Base-by-base conservation (phyloP, 768 basidiomycete species). In the Glaciozyma martinii region DNA sequence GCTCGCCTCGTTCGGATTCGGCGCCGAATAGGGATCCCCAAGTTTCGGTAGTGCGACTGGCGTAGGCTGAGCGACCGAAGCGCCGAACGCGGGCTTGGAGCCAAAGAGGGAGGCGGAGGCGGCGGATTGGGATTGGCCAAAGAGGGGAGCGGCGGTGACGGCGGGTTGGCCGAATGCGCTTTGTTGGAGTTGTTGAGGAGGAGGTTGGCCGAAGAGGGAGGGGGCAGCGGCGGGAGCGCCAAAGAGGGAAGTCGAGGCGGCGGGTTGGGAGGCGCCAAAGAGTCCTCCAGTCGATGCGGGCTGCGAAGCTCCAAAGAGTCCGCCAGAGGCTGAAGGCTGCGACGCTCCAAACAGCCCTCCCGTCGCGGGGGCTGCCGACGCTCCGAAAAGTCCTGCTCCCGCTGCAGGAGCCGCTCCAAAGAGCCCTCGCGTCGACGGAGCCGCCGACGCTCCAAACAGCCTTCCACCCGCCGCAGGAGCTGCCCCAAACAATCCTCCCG, bases 1-100 rank as follows among this genome's bases (percentile, higher is more conserved):
- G n/a, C 46, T 86, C 84, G n/a, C 80, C 80, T 65, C 83, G 81
- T 57, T 80, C 80, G 69, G 80, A 79, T 43, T 76, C 75, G 5
- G 79, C 66, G 5, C 78, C 64, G 21, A 75, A 72, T 7, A 78
- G 59, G 16, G 76, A 75, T 56, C 78, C 77, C 10, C 82, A 79
- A 56, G 78, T 70, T 67, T 79, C 70, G 44, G 80, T 73, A 71
- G 74, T 71, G 62, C 73, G 77, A 49, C 29, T 9, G 43, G 32
- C 75, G 23, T 80, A 10, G 56, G 19, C 72, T 27, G 74, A 70
- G 18, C 80, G 78, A 52, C 74, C 62, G 15, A 77, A 71, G 18
- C 76, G 71, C 13, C 3, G 67, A 63, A 30, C 33, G 59, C 40
- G 37, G 65, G 70, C 44, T 61, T 66, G 42, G 64, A 21, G 66